Percentiles rank a stretch among this genome's conserved stretches.
These are phyloP conservation scores for Raphanus hybrid DNA, from an alignment of 441 rosid genomes.

Conservation along the genomic window DNA sequence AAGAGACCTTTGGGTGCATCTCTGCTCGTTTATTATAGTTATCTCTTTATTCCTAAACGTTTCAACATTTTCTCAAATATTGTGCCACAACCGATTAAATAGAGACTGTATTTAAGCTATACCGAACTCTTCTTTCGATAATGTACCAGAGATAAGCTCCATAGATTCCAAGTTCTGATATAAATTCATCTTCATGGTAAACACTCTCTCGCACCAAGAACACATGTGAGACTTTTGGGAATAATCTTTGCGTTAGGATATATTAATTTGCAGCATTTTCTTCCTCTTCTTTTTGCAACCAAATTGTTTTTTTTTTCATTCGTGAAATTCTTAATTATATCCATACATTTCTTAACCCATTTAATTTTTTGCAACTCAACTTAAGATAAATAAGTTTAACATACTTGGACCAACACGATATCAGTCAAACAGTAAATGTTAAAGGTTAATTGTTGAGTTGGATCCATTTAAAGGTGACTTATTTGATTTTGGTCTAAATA, in stretches of 20 bases:
- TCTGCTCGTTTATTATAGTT: conserved; percentile 71
- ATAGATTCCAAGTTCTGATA: conserved; percentile 89
- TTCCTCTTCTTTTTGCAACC: too few relatives aligned
- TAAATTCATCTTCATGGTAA: conserved; percentile 66
- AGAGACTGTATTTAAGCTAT: not conserved
- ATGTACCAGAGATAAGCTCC: conserved; percentile 85
- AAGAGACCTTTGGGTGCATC: conserved; percentile 86
- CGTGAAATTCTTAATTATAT: too few relatives aligned
- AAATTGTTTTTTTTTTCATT: too few relatives aligned
- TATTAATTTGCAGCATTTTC: too few relatives aligned
- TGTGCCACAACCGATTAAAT: not conserved
- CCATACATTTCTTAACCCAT: too few relatives aligned
- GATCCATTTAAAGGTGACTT: too few relatives aligned
- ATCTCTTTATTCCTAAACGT: conserved; percentile 77
- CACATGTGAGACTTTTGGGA: conserved; percentile 59
- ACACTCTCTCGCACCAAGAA: conserved; percentile 78
- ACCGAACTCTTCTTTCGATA: not conserved
- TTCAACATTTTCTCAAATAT: conserved; percentile 23
- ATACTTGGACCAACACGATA: too few relatives aligned
- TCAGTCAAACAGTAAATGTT: too few relatives aligned
- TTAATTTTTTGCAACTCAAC: not conserved
- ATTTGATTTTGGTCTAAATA: too few relatives aligned
- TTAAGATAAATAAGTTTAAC: too few relatives aligned
- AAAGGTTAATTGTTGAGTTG: too few relatives aligned
- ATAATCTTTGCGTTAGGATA: conserved; percentile 57